Base-by-base conservation (phyloP, 495 filamentous ascomycete species). In the Glarea lozoyensis region DNA sequence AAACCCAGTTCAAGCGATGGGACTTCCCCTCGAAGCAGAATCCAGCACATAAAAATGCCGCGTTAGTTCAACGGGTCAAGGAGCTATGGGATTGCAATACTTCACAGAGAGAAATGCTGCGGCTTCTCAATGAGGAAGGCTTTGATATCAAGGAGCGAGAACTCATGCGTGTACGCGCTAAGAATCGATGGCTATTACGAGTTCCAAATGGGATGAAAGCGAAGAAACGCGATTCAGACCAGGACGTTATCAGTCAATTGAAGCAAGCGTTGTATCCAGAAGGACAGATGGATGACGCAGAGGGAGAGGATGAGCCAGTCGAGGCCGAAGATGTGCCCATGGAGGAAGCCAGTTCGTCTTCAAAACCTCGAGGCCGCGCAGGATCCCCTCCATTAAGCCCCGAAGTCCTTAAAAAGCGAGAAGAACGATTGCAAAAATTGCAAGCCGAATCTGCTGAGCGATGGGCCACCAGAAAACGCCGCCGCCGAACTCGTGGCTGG, bases 81-180 rank as follows among this genome's bases (percentile, higher is more conserved):
- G 70, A 87, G 65, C 73, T 92, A 47, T 92, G 85, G 84, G 79
- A 83, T 54, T 63, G 64, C 24, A 89, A 89, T 48, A 66, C 72
- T 2, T 69, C 60, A 27, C 82, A 85, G 50, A 72, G 72, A 43
- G 75, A 86, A 37, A 92, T 92, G 79, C 69, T 86, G 21, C 59
- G 61, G n/a, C 74, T 73, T 10, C 66, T 92, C 31, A 75, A 75
- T 34, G 66, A 72, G 11, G 61, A 61, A 10, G 86, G 86, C 4
- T 87, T 77, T 54, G 65, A 79, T 21, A 75, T 89, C 43, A 82
- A 78, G 48, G 72, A 81, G 48, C 65, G 80, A 1, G 78, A 86
- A 54, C 61, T 92, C 27, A 72, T 75, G 61, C 68, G 76, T 16
- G 65, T 89, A 4, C 72, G 84, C 27, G 67, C 66, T 11, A 78